Evolutionary conservation across 257 asterid species (phyloP), one percentile per base, ranked within the genome.

Genomic region (Buddleja alternifolia): DNA sequence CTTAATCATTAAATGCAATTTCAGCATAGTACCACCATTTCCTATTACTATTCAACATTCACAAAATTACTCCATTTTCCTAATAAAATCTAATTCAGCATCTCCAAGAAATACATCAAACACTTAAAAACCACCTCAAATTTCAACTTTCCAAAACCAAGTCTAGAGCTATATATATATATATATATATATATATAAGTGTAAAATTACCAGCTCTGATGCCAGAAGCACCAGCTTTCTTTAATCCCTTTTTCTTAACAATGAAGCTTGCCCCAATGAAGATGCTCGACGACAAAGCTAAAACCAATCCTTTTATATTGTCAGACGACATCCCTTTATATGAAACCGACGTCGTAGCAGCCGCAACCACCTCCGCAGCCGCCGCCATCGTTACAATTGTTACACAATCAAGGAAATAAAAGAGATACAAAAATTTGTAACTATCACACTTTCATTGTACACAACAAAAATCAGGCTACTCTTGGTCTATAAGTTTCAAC

Each of bases 181-280:
- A n/a, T n/a, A n/a, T n/a, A n/a, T n/a, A n/a, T n/a, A 66, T 2
- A 4, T 10, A 32, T n/a, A 7, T 42, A 24, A n/a, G 45, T 21
- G 14, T 3, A 47, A 39, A 32, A 20, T 36, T 82, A 90, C 97
- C 97, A 51, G 97, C 96, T 72, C 97, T 77, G 60, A 83, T 75
- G 47, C 96, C 97, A 16, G 92, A 84, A 78, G 92, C 94, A 36
- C 92, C 97, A 8, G 97, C 95, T 77, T 84, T 88, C 86, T 90
- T 90, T 40, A 90, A 73, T 12, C 97, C 97, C 65, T 90, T 90
- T 69, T 90, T 90, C 96, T 90, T 90, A 67, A 90, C 94, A 69
- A 90, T 90, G 83, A 90, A 90, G 91, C 97, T 90, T 44, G 92
- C 90, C 7, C 97, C 97, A 53, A 90, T 90, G 63, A 90, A 90